These are phyloP conservation scores for Lupinus albus DNA, from an alignment of 306 rosid species.

Conservation along the genomic window DNA sequence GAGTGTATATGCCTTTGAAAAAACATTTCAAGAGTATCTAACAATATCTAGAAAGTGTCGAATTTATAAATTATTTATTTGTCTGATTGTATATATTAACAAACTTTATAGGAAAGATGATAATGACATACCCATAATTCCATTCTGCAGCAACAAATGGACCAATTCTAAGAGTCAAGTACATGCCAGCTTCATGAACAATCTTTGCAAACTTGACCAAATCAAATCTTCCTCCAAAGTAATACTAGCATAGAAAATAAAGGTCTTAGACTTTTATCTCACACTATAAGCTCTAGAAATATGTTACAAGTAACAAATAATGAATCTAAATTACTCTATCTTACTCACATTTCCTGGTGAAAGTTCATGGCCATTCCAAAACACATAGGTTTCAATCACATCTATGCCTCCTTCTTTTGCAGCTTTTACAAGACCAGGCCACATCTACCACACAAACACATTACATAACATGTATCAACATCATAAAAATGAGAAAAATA, in stretches of 20 bases:
- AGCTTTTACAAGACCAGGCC: conserved; percentile 85
- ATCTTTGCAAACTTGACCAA: conserved; percentile 54
- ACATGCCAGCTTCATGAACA: conserved; percentile 51
- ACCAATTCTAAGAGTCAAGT: conserved; percentile 55
- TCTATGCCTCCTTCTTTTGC: conserved; percentile 87
- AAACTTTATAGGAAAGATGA: background rate
- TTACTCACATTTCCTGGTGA: conserved; percentile 80
- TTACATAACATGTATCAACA: background rate
- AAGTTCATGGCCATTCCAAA: conserved; percentile 96
- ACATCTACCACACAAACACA: conserved; percentile 62
- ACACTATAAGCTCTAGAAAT: conserved; percentile 11
- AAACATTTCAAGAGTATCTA: too few species aligned
- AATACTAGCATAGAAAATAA: conserved; percentile 40
- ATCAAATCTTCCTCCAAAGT: conserved; percentile 57
- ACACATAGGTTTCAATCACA: conserved; percentile 89
- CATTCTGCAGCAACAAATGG: conserved; percentile 62
- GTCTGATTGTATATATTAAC: too few species aligned
- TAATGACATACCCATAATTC: conserved; percentile 49
- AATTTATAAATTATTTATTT: too few species aligned
- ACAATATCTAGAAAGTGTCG: too few species aligned
- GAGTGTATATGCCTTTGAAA: too few species aligned
- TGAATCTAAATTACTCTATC: conserved; percentile 6
- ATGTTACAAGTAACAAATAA: background rate
- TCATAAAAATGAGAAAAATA: background rate
- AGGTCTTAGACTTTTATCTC: conserved; percentile 2